These are phyloP conservation scores for Saturnispora quitensis DNA, from an alignment of 805 yeast species.

Conservation along the genomic window DNA sequence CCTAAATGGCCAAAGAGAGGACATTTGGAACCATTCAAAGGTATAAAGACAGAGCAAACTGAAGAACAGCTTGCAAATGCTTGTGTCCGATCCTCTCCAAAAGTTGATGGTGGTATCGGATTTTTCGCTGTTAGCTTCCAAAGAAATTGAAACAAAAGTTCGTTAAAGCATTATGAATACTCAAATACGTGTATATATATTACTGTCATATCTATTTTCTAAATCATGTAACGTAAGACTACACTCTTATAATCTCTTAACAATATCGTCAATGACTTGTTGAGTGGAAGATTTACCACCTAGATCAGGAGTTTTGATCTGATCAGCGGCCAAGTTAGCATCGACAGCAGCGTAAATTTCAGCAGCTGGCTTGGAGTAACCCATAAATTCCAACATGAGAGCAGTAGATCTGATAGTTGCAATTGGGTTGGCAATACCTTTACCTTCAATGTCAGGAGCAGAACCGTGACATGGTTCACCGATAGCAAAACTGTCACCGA, in stretches of 20 bases:
- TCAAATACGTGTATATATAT: background rate
- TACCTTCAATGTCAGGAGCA: conserved; percentile 97
- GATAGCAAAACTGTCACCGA: conserved; percentile 90
- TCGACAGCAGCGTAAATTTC: conserved; percentile 91
- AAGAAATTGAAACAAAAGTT: conserved; percentile 22
- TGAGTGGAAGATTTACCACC: conserved; percentile 87
- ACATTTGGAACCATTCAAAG: conserved; percentile 54
- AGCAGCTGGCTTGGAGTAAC: conserved; percentile 82
- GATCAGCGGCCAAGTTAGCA: conserved; percentile 75
- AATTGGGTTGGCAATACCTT: conserved; percentile 89
- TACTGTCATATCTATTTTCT: background rate
- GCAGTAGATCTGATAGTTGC: conserved; percentile 98
- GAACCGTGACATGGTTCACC: conserved; percentile 99
- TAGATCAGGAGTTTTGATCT: conserved; percentile 82
- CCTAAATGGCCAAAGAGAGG: conserved; percentile 90
- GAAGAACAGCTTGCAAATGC: conserved; percentile 65
- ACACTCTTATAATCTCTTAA: conserved; percentile 36
- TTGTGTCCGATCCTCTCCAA: conserved; percentile 78
- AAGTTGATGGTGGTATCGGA: conserved; percentile 96
- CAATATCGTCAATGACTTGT: conserved; percentile 77
- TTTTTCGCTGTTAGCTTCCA: conserved; percentile 93
- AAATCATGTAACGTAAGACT: background rate
- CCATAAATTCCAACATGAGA: conserved; percentile 93
- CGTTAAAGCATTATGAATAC: conserved; percentile 19
- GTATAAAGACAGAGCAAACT: conserved; percentile 24